These are phyloP conservation scores for Cochlearia excelsa DNA, from an alignment of 345 rosid genomes.

Conservation along the genomic window DNA sequence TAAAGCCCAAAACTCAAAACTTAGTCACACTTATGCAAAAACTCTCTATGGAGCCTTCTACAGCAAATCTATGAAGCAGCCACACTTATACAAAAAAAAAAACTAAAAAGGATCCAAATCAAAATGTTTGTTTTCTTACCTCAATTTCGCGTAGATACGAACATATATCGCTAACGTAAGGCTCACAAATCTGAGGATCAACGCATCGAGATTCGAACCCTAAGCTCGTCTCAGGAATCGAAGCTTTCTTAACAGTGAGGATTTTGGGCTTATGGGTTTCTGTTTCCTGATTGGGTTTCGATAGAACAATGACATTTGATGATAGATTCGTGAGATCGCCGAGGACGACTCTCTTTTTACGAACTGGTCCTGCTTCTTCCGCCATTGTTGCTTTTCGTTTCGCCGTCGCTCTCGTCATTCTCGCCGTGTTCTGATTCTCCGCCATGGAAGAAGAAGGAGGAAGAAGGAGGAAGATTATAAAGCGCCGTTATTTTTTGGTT, in stretches of 20 bases:
- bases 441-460: slow-evolving; percentile 3
- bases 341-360: slow-evolving; percentile 29
- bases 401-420: slow-evolving; percentile 24
- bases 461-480: too few relatives aligned
- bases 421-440: slow-evolving; percentile 11
- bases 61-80: too few relatives aligned
- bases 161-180: slow-evolving; percentile 26
- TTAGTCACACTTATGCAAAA: too few relatives aligned
- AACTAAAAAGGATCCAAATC: too few relatives aligned
- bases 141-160: slow-evolving; percentile 31
- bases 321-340: slow-evolving; percentile 23
- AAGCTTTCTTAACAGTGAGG: too few relatives aligned
- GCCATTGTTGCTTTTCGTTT: slow-evolving; percentile 16
- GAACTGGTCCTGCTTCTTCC: background rate
- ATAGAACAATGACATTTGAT: too few relatives aligned
- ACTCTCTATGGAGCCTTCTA: too few relatives aligned
- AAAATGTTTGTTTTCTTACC: background rate
- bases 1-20: too few relatives aligned
- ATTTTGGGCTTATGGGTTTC: slow-evolving; percentile 12
- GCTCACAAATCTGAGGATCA: slow-evolving; percentile 39
- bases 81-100: too few relatives aligned
- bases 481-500: too few relatives aligned
- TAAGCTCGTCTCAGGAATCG: too few relatives aligned
- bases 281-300: slow-evolving; percentile 24
- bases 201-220: slow-evolving; percentile 23